These are phyloP conservation scores for Cladorrhinum samala DNA, from an alignment of 495 filamentous ascomycete genomes.

Conservation along the genomic window DNA sequence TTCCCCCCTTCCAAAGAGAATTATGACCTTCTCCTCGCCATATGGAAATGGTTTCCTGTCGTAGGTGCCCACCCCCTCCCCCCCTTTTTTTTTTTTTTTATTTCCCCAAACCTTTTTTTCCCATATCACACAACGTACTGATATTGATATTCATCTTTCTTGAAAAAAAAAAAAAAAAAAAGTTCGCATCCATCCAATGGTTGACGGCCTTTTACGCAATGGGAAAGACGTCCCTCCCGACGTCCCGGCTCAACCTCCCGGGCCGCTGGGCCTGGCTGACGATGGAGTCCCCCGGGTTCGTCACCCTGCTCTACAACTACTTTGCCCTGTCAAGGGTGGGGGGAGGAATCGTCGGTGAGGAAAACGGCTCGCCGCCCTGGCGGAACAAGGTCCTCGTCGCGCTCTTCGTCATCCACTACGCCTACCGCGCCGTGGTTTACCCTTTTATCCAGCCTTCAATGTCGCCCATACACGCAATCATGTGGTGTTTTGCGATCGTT, in stretches of 20 bases:
- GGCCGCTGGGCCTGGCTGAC: constrained; percentile 78
- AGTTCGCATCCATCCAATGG: constrained; percentile 62
- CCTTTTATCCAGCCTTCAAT: constrained; percentile 83
- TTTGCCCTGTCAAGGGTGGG: constrained; percentile 35
- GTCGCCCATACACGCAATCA: constrained; percentile 69
- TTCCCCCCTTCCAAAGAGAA: constrained; percentile 49
- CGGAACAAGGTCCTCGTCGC: constrained; percentile 61
- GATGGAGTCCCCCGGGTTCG: constrained; percentile 78
- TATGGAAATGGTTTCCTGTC: constrained; percentile 46
- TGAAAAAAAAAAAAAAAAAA: too few species aligned
- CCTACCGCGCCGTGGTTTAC: constrained; percentile 77
- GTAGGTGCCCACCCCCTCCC: constrained; percentile 18
- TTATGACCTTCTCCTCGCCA: constrained; percentile 42
- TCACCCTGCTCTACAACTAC: constrained; percentile 67
- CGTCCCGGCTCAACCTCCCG: constrained; percentile 73
- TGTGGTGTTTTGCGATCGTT: constrained; percentile 52
- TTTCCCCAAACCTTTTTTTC: constrained; percentile 3
- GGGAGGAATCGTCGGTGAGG: too few species aligned
- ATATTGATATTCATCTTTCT: neutral
- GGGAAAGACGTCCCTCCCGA: constrained; percentile 74
- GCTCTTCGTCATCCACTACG: constrained; percentile 74
- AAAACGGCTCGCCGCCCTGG: too few species aligned
- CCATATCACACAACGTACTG: neutral
- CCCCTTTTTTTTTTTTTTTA: neutral
- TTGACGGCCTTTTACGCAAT: constrained; percentile 57